These are phyloP conservation scores for Asterella californica DNA, from an alignment of 225 moss, liverwort and hornwort genomes.

Conservation along the genomic window DNA sequence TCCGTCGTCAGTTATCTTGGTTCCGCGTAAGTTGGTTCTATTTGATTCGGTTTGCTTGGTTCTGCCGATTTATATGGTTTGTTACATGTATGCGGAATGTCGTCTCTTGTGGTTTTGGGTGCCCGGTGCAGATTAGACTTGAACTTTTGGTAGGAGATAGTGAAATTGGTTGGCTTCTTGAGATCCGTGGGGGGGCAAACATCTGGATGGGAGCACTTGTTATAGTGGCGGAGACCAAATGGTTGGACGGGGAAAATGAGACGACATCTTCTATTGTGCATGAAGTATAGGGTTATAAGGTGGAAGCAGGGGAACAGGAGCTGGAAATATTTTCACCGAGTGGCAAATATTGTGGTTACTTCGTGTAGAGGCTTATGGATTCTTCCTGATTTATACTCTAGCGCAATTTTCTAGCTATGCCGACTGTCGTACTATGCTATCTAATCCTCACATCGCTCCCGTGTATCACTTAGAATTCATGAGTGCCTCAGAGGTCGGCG, in stretches of 20 bases:
- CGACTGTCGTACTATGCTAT: not conserved
- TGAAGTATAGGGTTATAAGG: not conserved
- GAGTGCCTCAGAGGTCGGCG: no score
- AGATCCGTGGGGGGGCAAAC: not conserved
- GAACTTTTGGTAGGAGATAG: not conserved
- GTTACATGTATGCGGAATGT: no score
- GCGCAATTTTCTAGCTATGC: not conserved
- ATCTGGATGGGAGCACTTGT: not conserved
- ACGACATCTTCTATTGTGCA: no score
- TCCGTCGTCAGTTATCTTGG: not conserved
- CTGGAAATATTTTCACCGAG: not conserved
- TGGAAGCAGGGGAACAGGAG: no score
- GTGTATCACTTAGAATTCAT: no score
- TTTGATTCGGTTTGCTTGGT: not conserved
- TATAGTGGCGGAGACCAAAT: not conserved
- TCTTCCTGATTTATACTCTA: not conserved
- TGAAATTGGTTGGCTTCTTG: not conserved
- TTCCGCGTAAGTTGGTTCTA: not conserved
- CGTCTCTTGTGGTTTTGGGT: not conserved
- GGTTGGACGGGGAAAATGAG: no score
- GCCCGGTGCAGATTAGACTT: not conserved
- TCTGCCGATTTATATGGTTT: not conserved
- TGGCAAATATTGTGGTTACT: no score
- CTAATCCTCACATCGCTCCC: no score
- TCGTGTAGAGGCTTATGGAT: not conserved